Conservation (phyloP, 139 green algal species). For the Coelastrella sp. region DNA sequence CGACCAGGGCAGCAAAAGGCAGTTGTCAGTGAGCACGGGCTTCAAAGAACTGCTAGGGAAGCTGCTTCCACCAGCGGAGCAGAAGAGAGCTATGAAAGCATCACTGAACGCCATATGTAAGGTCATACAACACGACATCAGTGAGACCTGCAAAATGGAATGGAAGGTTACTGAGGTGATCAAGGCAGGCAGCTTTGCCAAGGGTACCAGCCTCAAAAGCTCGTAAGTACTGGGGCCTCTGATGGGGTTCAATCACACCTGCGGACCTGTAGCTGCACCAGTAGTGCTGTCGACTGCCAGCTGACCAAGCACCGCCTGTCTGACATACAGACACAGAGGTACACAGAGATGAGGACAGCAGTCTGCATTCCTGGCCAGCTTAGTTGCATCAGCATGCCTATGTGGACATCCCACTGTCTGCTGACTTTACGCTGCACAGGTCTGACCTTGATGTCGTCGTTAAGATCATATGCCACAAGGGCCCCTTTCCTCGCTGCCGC, state of each 20-base stretch:
- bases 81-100: not conserved
- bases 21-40: too few species aligned
- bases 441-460: conserved; percentile 18
- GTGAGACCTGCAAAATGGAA: not conserved
- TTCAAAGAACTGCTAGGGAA: not conserved
- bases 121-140: not conserved
- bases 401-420: too few species aligned
- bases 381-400: too few species aligned
- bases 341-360: too few species aligned
- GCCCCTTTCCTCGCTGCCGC: not conserved
- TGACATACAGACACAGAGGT: too few species aligned
- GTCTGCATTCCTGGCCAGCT: too few species aligned
- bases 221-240: not conserved
- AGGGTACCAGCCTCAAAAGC: not conserved
- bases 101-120: not conserved
- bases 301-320: too few species aligned
- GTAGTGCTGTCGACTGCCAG: too few species aligned
- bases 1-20: too few species aligned
- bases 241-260: too few species aligned
- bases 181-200: not conserved
- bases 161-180: not conserved
- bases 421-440: not conserved
- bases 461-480: not conserved
- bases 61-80: not conserved
- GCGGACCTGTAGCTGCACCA: too few species aligned